Evolutionary conservation across 306 rosid genomes (phyloP), one percentile per base, ranked within the genome.

Genomic region (Cicer cuneatum): DNA sequence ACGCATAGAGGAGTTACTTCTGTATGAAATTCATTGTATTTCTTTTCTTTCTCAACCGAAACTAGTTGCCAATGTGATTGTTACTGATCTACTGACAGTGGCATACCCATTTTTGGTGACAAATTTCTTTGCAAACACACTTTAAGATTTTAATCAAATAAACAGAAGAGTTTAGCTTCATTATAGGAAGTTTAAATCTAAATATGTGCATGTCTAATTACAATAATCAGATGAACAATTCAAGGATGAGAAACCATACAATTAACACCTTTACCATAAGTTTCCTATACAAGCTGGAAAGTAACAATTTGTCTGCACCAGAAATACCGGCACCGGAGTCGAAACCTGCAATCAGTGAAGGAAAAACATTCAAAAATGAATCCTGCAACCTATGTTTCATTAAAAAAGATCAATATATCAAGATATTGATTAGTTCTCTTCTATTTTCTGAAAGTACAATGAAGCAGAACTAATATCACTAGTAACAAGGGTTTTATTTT

Each of bases 181-280:
- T 39, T 8, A 21, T 48, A 8, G 9, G 48, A 75, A 24, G 42
- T 7, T 33, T 29, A 45, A 46, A 37, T 43, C 11, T 62, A 81
- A 46, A 72, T 73, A 29, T 29, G 35, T 29, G 57, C 38, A 41
- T 54, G 19, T 57, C 11, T 38, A 58, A 65, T 56, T 71, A 63
- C 57, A 65, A 33, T 56, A 46, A 41, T 76, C 16, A 48, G 12
- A 48, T 58, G 43, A 48, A 65, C 8, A 47, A 54, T 16, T 71
- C 52, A 58, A 81, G 38, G 16, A 76, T 33, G 72, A 76, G 24
- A 5, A 81, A 72, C 66, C 71, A 72, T 56, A 54, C 75, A 69
- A 76, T 39, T 64, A 54, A 75, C 71, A 76, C 45, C 45, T 38
- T 47, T 56, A 57, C 71, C 53, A 65, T 65, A 11, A 71, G 61